Percentiles rank a stretch among this genome's conserved stretches.
phyloP scores from a whole-genome alignment of 2,329 filamentous ascomycete genomes.

The Alternaria consortialis region DNA sequence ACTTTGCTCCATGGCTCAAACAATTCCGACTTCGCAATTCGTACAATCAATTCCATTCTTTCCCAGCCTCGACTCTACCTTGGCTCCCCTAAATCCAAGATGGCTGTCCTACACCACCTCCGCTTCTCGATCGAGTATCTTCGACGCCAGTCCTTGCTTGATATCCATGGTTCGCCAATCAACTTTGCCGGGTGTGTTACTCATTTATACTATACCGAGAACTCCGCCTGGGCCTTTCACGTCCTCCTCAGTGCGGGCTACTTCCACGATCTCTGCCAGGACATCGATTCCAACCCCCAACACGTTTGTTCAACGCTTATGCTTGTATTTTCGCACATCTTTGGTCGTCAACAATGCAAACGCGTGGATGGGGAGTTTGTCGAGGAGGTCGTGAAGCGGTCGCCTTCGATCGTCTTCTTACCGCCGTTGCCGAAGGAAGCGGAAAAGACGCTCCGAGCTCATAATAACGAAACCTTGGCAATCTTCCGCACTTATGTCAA shows the following conservation, averaged over 20 bases:
- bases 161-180: constrained; percentile 67
- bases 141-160: constrained; percentile 72
- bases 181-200: constrained; percentile 76
- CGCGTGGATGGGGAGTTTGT: constrained; percentile 59
- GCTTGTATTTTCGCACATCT: constrained; percentile 74
- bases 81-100: constrained; percentile 72
- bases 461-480: constrained; percentile 71
- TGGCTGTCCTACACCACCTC: constrained; percentile 77
- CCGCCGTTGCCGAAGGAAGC: constrained; percentile 68
- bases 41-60: constrained; percentile 71
- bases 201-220: constrained; percentile 80
- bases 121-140: constrained; percentile 85
- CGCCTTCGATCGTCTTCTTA: constrained; percentile 72
- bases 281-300: constrained; percentile 61
- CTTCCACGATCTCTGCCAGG: constrained; percentile 70
- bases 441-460: constrained; percentile 63
- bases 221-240: constrained; percentile 79
- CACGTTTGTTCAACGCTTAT: constrained; percentile 67
- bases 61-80: constrained; percentile 76
- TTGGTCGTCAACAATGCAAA: constrained; percentile 66
- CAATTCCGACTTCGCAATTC: constrained; percentile 67
- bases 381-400: constrained; percentile 61
- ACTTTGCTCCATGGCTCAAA: constrained; percentile 72
- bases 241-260: constrained; percentile 75
- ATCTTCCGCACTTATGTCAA: constrained; percentile 76